Conservation (phyloP, 108 stramenopile genomes). For the Cylindrotheca fusiformis region DNA sequence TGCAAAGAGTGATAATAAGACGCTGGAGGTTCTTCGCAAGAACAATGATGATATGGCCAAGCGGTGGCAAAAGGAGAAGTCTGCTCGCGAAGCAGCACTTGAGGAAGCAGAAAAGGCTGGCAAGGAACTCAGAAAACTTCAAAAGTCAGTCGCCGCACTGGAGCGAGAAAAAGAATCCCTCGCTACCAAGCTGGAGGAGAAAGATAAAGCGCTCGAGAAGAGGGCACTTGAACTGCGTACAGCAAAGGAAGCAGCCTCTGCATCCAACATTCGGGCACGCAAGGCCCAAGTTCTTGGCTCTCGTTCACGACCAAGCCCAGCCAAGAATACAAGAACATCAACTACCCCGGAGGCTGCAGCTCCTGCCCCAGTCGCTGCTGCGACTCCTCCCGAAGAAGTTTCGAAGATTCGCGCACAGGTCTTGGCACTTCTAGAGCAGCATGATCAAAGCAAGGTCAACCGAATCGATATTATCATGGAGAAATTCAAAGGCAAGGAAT, state of each 20-base stretch:
- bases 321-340: slow-evolving; percentile 3
- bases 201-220: slow-evolving; percentile 64
- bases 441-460: slow-evolving; percentile 80
- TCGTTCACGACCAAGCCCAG: slow-evolving; percentile 23
- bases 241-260: slow-evolving; percentile 59
- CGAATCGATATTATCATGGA: slow-evolving; percentile 87
- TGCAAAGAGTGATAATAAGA: slow-evolving; percentile 67
- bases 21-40: slow-evolving; percentile 71
- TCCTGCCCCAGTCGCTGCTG: slow-evolving; percentile 7
- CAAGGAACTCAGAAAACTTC: slow-evolving; percentile 53
- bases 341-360: slow-evolving; percentile 16
- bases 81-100: slow-evolving; percentile 61
- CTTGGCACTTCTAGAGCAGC: slow-evolving; percentile 65
- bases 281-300: slow-evolving; percentile 54
- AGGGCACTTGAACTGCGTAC: slow-evolving; percentile 62
- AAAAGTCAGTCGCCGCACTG: slow-evolving; percentile 47
- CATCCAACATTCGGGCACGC: slow-evolving; percentile 58
- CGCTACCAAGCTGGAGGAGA: slow-evolving; percentile 58
- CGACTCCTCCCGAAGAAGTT: slow-evolving; percentile 29
- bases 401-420: slow-evolving; percentile 66
- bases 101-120: slow-evolving; percentile 67
- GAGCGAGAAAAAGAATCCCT: slow-evolving; percentile 56
- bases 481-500: slow-evolving; percentile 85
- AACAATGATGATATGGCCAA: slow-evolving; percentile 77
- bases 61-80: slow-evolving; percentile 89